phyloP scores from a whole-genome alignment of 345 rosid genomes.

The Garcia nutans region DNA sequence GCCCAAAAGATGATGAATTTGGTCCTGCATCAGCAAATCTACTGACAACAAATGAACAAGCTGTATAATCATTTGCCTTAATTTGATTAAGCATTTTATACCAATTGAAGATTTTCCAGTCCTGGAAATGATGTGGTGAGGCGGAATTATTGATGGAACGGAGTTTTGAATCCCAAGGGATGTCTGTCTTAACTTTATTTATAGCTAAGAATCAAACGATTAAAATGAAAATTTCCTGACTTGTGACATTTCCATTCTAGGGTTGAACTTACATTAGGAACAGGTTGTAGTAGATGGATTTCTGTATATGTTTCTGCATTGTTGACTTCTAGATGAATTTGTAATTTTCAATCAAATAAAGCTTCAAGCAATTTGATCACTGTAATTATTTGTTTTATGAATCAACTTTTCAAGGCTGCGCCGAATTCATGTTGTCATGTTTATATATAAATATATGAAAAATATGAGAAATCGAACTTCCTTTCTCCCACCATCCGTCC shows the following conservation, averaged over 20 bases:
- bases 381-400: not conserved
- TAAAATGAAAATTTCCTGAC: not conserved
- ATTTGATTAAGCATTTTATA: slow-evolving; percentile 5
- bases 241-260: slow-evolving; percentile 3
- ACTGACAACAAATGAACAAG: slow-evolving; percentile 36
- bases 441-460: too few species aligned
- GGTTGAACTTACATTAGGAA: slow-evolving; percentile 17
- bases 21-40: slow-evolving; percentile 34
- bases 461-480: too few species aligned
- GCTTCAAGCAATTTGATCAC: too few species aligned
- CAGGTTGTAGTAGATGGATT: not conserved
- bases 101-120: not conserved
- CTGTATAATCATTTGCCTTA: slow-evolving; percentile 3
- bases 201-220: slow-evolving; percentile 3
- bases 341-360: not conserved
- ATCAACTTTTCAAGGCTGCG: not conserved
- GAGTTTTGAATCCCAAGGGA: not conserved
- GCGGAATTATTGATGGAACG: not conserved
- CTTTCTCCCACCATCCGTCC: too few species aligned
- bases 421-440: too few species aligned
- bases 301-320: slow-evolving; percentile 6
- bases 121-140: not conserved
- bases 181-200: not conserved
- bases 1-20: slow-evolving; percentile 6
- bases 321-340: not conserved